Conservation (phyloP, 2,329 filamentous ascomycete species). For the Ophiostoma ulmi region DNA sequence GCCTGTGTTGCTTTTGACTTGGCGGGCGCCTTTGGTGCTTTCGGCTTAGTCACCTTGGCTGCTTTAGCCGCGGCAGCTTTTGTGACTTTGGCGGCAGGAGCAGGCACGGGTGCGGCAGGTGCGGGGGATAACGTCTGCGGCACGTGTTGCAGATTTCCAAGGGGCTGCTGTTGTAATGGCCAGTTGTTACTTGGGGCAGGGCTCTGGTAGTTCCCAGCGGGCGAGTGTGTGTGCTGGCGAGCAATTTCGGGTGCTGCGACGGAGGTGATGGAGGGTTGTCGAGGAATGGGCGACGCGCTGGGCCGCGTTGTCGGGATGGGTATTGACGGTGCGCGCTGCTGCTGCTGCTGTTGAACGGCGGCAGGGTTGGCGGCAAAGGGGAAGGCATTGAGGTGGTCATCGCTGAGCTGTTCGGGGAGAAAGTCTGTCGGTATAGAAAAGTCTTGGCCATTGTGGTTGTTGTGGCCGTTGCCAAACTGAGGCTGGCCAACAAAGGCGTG, state of each 20-base stretch:
- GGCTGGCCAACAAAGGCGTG: conserved; percentile 15
- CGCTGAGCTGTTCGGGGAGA: conserved; percentile 20
- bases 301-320: not conserved
- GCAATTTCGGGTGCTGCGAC: not conserved
- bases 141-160: not conserved
- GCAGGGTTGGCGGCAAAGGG: not conserved
- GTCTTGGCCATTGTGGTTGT: not conserved
- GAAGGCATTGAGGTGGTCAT: conserved; percentile 8
- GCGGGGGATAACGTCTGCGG: not conserved
- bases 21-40: conserved; percentile 10
- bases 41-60: conserved; percentile 19
- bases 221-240: conserved; percentile 7
- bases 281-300: conserved; percentile 3
- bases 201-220: not conserved
- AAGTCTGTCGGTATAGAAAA: conserved; percentile 17
- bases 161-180: not conserved
- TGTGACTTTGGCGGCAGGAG: not conserved
- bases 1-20: not conserved
- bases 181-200: conserved; percentile 1
- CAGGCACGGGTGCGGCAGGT: not conserved
- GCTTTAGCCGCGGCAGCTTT: conserved; percentile 14
- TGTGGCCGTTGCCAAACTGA: conserved; percentile 9
- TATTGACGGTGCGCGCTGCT: not conserved
- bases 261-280: not conserved
- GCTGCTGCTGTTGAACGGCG: not conserved